Percentiles rank a stretch among this genome's conserved stretches.
Evolutionary conservation across 306 rosid species (phyloP).

Genomic region (Quillaja saponaria): DNA sequence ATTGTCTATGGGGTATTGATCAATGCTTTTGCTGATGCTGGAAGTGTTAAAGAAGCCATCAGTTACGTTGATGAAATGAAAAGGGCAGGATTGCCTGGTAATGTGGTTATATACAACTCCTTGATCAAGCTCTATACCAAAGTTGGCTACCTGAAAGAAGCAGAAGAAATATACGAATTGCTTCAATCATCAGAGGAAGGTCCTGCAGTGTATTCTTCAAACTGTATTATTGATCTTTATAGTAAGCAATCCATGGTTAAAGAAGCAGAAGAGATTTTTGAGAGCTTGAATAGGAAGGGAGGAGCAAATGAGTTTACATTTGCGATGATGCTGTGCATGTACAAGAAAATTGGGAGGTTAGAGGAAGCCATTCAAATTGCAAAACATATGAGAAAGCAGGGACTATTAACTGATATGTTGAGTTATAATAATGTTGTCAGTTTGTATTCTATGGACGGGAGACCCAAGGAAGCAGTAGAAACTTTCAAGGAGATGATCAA

Average conservation of each 20-base stretch:
- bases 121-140: slow-evolving; percentile 79
- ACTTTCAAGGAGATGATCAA: slow-evolving; percentile 60
- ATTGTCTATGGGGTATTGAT: slow-evolving; percentile 69
- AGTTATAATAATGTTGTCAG: slow-evolving; percentile 71
- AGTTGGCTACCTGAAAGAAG: slow-evolving; percentile 74
- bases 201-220: slow-evolving; percentile 66
- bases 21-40: slow-evolving; percentile 72
- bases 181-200: slow-evolving; percentile 53
- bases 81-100: slow-evolving; percentile 55
- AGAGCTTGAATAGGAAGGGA: slow-evolving; percentile 51
- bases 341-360: slow-evolving; percentile 69
- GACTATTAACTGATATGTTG: slow-evolving; percentile 51
- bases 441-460: slow-evolving; percentile 59
- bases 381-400: slow-evolving; percentile 56
- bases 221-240: slow-evolving; percentile 85
- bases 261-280: slow-evolving; percentile 63
- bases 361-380: slow-evolving; percentile 64
- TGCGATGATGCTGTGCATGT: slow-evolving; percentile 88
- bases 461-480: slow-evolving; percentile 56
- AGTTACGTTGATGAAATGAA: slow-evolving; percentile 58
- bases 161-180: slow-evolving; percentile 68
- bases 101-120: slow-evolving; percentile 55
- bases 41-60: slow-evolving; percentile 62
- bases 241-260: slow-evolving; percentile 64
- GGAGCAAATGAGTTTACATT: slow-evolving; percentile 74